phyloP scores from a whole-genome alignment of 2,329 filamentous ascomycete species.

The Cladophialophora carrionii region DNA sequence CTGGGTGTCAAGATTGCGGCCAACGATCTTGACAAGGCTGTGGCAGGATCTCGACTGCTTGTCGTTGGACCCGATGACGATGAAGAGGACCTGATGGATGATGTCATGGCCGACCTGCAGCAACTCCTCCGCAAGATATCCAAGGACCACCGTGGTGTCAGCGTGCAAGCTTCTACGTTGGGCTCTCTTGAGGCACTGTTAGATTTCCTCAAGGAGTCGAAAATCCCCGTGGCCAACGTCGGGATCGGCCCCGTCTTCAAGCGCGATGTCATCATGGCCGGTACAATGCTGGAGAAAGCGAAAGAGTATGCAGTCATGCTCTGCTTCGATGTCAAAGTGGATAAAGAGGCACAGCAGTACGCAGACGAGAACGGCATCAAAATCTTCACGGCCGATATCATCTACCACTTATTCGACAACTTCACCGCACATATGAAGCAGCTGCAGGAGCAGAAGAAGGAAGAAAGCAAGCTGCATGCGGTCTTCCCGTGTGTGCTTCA shows the following conservation, averaged over 20 bases:
- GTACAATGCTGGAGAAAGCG: conserved; percentile 93
- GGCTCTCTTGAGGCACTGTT: conserved; percentile 94
- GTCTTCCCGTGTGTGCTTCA: conserved; percentile 95
- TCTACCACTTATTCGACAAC: conserved; percentile 96
- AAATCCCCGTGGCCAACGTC: conserved; percentile 97
- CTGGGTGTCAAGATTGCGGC: conserved; percentile 99
- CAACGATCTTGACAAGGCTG: conserved; percentile 91
- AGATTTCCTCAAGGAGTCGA: conserved; percentile 92
- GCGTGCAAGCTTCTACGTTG: conserved; percentile 94
- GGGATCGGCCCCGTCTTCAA: conserved; percentile 98
- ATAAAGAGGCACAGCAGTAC: conserved; percentile 90
- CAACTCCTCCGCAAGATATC: conserved; percentile 88
- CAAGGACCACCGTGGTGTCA: conserved; percentile 90
- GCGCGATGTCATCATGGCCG: conserved; percentile 91
- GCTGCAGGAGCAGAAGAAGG: conserved; percentile 87
- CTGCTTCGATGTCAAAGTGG: conserved; percentile 98
- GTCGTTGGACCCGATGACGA: conserved; percentile 95
- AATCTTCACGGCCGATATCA: conserved; percentile 98
- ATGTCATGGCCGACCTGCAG: conserved; percentile 93
- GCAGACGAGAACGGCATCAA: conserved; percentile 94
- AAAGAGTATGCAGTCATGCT: conserved; percentile 98
- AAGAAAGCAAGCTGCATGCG: conserved; percentile 90
- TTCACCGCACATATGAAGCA: conserved; percentile 95
- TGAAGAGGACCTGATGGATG: conserved; percentile 93
- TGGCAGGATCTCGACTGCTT: conserved; percentile 91